Evolutionary conservation across 768 basidiomycete genomes (phyloP), one percentile per base, ranked within the genome.

Genomic region (Boletus coccyginus): DNA sequence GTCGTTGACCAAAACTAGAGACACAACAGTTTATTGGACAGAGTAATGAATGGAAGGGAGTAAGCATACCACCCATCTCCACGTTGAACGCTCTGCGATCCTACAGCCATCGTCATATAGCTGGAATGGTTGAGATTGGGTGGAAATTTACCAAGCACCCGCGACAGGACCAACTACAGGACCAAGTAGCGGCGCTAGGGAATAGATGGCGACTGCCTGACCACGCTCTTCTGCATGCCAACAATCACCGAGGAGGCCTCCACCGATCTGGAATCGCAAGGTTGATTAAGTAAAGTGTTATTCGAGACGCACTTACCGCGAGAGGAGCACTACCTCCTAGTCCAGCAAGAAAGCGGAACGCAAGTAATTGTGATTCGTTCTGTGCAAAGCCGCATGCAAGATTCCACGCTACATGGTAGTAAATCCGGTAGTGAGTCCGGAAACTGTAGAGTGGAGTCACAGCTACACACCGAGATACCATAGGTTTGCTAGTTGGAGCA

Each of bases 291-390:
- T 44, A 0, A 35, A 29, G 6, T 42, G n/a, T 2, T 17, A 10
- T 3, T 11, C 21, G 3, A 9, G 29, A 12, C 24, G 29, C 0
- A 16, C 24, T 13, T 59, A 77, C 77, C 6, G 82, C 70, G 2
- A 89, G 71, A 7, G 88, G 86, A 0, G 88, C 88, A 50, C 86
- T 85, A 0, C 88, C 88, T 31, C 89, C 90, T 3, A 91, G 56
- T 2, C 89, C 88, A 1, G 87, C 72, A 3, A 90, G 69, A 60
- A 91, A 82, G n/a, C 88, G 81, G 62, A 90, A 90, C 0, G 75
- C 83, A 49, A 89, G 81, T 14, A 90, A 71, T 60, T 88, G 80
- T 0, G 70, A 72, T 54, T 77, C 75, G 50, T 75, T 86, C 52
- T 78, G 77, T 0, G 88, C 83, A 55, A 88, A 89, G 0, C 85